A percentile compares a stretch with the other conserved stretches of the same genome.
Evolutionary conservation across 345 rosid genomes (phyloP).

Genomic region (Cochlearia excelsa): DNA sequence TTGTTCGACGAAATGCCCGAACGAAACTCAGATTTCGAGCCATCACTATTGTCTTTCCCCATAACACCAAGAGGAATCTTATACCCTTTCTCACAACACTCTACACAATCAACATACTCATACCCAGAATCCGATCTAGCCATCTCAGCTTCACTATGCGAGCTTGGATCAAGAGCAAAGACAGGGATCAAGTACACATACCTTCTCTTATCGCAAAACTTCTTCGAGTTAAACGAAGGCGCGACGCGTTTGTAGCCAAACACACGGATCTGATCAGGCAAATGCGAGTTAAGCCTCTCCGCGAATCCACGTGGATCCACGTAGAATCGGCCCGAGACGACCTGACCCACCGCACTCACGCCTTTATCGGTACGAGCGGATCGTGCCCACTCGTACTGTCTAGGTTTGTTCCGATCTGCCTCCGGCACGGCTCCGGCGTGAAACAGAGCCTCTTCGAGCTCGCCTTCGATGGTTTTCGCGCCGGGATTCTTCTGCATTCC

Average conservation of each 20-base stretch:
- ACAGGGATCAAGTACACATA: constrained; percentile 86
- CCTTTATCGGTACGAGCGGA: constrained; percentile 96
- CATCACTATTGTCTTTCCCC: constrained; percentile 48
- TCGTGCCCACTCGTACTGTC: constrained; percentile 79
- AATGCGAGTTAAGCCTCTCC: constrained; percentile 61
- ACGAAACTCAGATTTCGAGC: constrained; percentile 30
- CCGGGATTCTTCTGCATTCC: constrained; percentile 99
- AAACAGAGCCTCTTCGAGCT: constrained; percentile 88
- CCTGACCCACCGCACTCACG: constrained; percentile 97
- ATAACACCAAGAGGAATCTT: constrained; percentile 58
- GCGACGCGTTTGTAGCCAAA: constrained; percentile 82
- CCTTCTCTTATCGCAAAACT: constrained; percentile 89
- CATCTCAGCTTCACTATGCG: constrained; percentile 75
- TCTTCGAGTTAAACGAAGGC: constrained; percentile 72
- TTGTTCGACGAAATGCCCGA: constrained; percentile 39
- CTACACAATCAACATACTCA: constrained; percentile 73
- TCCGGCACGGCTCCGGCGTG: constrained; percentile 80
- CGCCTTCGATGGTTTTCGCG: constrained; percentile 95
- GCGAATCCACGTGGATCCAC: constrained; percentile 89
- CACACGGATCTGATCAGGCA: constrained; percentile 62
- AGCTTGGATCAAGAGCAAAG: constrained; percentile 71
- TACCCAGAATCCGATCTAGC: constrained; percentile 66
- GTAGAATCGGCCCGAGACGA: constrained; percentile 82
- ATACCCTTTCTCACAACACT: constrained; percentile 82
- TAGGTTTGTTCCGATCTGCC: constrained; percentile 69